Base-by-base conservation (phyloP, 148 eudicot species). In the Chenopodium suecicum region DNA sequence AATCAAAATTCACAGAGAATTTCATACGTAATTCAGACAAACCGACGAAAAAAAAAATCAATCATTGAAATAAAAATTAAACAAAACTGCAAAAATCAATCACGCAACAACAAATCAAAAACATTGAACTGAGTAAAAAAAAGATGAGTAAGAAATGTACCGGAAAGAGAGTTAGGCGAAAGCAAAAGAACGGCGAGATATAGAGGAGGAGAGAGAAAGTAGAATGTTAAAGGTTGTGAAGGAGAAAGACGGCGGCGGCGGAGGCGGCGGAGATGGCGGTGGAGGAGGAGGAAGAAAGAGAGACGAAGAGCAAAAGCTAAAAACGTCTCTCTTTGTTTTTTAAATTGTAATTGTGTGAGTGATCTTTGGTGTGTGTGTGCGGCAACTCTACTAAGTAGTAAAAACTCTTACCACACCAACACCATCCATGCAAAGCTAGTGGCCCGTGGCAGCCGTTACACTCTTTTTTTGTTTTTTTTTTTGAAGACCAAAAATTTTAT, bases 361-460 rank as follows among this genome's bases (percentile, higher is more conserved):
- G n/a, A 14, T 20, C 27, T 71, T 2, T 37, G 82, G 52, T 60
- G 23, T 46, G 69, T 46, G 69, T 60, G 78, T 73, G 82, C 20
- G 70, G 44, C 64, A 41, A 41, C 7, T 41, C 44, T 6, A 41
- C 44, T 34, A 41, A 41, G 44, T 41, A 41, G 44, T 41, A 41
- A 41, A 6, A 41, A 41, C 44, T 41, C 44, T 41, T 73, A 74
- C 47, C 50, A 46, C 22, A 34, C 52, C 58, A 25, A 25, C 16
- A 23, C 54, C 70, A 27, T 44, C 83, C 84, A 82, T 82, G 84
- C 84, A 82, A 82, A 82, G 80, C 77, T 82, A 71, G 81, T 78
- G 84, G 80, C 50, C 74, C 75, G 52, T 25, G 56, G 27, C 31
- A 37, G n/a, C 76, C 20, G 48, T 4, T 48, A 48, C 52, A 11